These are phyloP conservation scores for Tephrocybe sp. DNA, from an alignment of 768 basidiomycete genomes.

Conservation along the genomic window DNA sequence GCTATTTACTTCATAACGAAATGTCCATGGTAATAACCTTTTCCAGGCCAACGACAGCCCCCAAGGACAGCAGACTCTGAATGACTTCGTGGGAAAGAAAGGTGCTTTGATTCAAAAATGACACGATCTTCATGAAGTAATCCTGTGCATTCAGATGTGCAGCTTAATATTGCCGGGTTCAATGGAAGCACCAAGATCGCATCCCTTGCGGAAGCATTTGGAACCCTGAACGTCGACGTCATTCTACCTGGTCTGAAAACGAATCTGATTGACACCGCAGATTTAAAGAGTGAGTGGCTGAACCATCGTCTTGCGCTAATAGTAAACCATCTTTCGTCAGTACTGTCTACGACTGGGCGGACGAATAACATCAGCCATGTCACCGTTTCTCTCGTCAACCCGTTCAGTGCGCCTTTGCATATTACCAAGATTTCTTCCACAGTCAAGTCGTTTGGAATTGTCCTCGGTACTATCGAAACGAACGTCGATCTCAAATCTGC, in stretches of 20 bases:
- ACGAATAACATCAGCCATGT: conserved; percentile 66
- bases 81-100: conserved; percentile 65
- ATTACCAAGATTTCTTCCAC: conserved; percentile 61
- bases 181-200: conserved; percentile 56
- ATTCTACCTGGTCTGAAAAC: conserved; percentile 62
- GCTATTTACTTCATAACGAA: no score
- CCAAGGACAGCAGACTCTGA: conserved; percentile 60
- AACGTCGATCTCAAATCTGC: conserved; percentile 47
- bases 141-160: conserved; percentile 42
- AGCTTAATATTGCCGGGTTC: conserved; percentile 57
- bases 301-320: conserved; percentile 1
- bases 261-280: conserved; percentile 53
- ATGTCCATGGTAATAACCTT: no score
- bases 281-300: conserved; percentile 51
- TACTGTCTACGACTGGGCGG: conserved; percentile 63
- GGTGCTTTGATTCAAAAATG: conserved; percentile 29
- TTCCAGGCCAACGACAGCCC: conserved; percentile 58
- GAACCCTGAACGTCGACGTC: conserved; percentile 54
- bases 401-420: conserved; percentile 59
- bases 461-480: conserved; percentile 60
- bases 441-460: conserved; percentile 62
- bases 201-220: conserved; percentile 61
- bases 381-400: conserved; percentile 61
- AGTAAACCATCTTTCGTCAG: conserved; percentile 25
- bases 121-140: not conserved